Percentiles rank a stretch among this genome's conserved stretches.
Evolutionary conservation across 306 rosid genomes (phyloP).

Genomic region (Geum urbanum): DNA sequence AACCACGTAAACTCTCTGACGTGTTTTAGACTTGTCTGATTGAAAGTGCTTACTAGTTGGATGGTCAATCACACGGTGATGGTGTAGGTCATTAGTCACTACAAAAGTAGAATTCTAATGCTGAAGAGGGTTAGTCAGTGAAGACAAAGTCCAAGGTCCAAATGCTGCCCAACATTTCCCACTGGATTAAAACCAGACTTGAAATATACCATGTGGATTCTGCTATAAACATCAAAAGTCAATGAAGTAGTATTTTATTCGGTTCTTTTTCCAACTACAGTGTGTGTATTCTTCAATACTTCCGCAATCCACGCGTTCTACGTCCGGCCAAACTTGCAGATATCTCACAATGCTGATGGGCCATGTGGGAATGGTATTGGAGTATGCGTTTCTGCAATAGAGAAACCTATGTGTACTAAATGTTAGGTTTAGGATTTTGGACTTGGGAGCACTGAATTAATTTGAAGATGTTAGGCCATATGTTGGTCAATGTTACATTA

Average conservation of each 20-base stretch:
- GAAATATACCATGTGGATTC: not conserved
- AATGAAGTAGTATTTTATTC: not conserved
- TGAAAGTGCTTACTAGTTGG: not conserved
- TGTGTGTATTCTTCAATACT: not conserved
- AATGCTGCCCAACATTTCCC: not conserved
- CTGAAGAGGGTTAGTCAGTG: conserved; percentile 6
- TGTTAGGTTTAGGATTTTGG: not conserved
- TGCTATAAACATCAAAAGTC: conserved; percentile 1
- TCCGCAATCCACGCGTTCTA: not conserved
- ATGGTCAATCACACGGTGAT: not conserved
- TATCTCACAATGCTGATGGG: not conserved
- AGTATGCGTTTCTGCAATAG: not conserved
- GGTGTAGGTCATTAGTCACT: not conserved
- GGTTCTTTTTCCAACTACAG: not conserved
- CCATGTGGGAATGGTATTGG: too few species aligned
- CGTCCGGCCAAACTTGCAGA: not conserved
- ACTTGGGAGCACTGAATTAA: too few species aligned
- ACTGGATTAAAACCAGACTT: not conserved
- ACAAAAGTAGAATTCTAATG: not conserved
- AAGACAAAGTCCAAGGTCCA: not conserved
- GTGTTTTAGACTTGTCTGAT: not conserved
- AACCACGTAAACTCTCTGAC: too few species aligned
- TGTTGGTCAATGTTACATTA: not conserved
- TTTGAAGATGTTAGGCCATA: too few species aligned
- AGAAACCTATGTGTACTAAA: not conserved